Base-by-base conservation (phyloP, 345 rosid genomes). In the Laguncularia racemosa region DNA sequence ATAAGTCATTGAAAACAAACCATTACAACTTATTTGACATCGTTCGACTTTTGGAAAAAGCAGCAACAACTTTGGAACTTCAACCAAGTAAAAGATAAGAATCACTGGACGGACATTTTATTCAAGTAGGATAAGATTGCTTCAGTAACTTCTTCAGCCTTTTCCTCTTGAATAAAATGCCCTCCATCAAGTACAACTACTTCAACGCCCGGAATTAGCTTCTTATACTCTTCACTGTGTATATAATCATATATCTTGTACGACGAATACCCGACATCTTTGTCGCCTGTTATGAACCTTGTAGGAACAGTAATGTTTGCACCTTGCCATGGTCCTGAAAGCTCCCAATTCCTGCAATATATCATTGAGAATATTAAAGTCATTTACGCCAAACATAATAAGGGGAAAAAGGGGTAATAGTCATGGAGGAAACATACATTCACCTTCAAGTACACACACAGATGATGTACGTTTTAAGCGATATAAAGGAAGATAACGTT, bases 131-230 rank as follows among this genome's bases (percentile, higher is more conserved):
- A 44, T 23, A 51, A 28, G 19, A 68, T 65, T 53, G 58, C 63
- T 0, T 52, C 33, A 7, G 64, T 65, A 49, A 66, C 38, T 38
- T 40, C 59, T 16, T 47, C 47, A 12, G 77, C 72, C 43, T 61
- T 72, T 67, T 63, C 71, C 56, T 26, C 55, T 43, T 60, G 69
- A n/a, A 66, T 58, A 53, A 26, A 73, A 58, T 64, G 73, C 61
- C 50, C 63, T 12, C 67, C 73, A 3, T 68, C 61, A 19, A 61
- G 33, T 58, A 65, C 52, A 13, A 54, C 38, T 20, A 65, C 44
- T 47, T 67, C 58, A 10, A 73, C 10, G 15, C 53, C 60, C 12
- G 73, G 78, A 14, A 67, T 71, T 9, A 45, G 61, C 13, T 40
- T 50, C 64, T 62, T 62, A 38, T 59, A 49, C 46, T 49, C 19